Evolutionary conservation across 768 basidiomycete species (phyloP).

Genomic region (Tulasnella sp.): DNA sequence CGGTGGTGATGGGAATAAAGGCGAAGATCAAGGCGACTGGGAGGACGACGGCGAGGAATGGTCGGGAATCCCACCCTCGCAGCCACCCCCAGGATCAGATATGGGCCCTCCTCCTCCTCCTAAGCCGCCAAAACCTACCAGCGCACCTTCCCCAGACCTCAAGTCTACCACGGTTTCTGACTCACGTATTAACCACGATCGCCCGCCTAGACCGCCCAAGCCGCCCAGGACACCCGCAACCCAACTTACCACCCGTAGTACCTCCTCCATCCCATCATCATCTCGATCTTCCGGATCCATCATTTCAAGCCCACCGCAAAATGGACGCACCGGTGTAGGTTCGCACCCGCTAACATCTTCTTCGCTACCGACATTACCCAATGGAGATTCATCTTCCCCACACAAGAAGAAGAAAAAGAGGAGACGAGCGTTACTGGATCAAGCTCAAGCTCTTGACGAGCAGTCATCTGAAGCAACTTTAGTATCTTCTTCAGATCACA

Average conservation of each 20-base stretch:
- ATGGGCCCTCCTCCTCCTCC: neutral
- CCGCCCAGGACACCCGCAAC: neutral
- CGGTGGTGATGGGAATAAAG: neutral
- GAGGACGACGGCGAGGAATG: neutral
- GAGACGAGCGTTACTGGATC: neutral
- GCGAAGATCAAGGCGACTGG: neutral
- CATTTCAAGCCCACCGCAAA: neutral
- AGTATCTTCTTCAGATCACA: neutral
- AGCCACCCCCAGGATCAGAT: neutral
- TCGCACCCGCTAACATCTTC: neutral
- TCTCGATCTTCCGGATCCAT: neutral
- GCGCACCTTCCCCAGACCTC: neutral
- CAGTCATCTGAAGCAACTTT: neutral
- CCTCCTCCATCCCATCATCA: neutral
- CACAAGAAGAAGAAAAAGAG: constrained; percentile 12
- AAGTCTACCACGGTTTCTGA: neutral
- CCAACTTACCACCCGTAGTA: neutral
- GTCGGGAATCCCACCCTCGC: neutral
- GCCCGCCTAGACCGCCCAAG: neutral
- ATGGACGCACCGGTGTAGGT: neutral
- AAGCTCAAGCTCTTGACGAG: neutral
- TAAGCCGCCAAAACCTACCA: neutral
- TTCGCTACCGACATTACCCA: constrained; percentile 2
- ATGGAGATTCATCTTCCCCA: constrained; percentile 3
- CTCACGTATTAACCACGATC: neutral